These are phyloP conservation scores for Nakazawaea ishiwadae DNA, from an alignment of 805 yeast species.

Conservation along the genomic window DNA sequence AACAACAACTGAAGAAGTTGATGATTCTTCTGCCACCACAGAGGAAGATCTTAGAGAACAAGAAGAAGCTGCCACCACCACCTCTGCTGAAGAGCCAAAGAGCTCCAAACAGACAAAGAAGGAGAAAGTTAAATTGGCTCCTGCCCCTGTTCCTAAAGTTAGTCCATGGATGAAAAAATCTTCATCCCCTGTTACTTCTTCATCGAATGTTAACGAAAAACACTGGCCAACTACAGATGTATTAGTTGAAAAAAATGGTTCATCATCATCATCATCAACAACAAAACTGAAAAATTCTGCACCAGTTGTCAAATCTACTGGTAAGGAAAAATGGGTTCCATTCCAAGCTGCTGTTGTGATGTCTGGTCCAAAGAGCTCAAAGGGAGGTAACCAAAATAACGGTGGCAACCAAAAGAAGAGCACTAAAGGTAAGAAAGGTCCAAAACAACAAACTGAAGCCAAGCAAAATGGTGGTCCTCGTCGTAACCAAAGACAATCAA, in stretches of 20 bases:
- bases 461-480: slow-evolving; percentile 5
- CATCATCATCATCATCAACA: slow-evolving; percentile 18
- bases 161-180: slow-evolving; percentile 53
- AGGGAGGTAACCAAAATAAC: slow-evolving; percentile 9
- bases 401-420: slow-evolving; percentile 17
- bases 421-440: slow-evolving; percentile 14
- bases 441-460: slow-evolving; percentile 8
- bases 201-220: slow-evolving; percentile 20
- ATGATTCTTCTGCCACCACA: slow-evolving; percentile 10
- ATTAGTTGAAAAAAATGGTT: slow-evolving; percentile 19
- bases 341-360: slow-evolving; percentile 52
- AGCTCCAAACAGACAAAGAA: slow-evolving; percentile 17
- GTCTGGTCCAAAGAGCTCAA: slow-evolving; percentile 24
- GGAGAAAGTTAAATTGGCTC: slow-evolving; percentile 36
- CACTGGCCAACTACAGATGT: slow-evolving; percentile 33
- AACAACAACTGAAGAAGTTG: slow-evolving; percentile 19
- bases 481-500: slow-evolving; percentile 3
- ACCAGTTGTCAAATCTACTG: slow-evolving; percentile 24
- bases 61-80: slow-evolving; percentile 1
- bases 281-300: slow-evolving; percentile 16
- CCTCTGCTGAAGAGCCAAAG: background rate
- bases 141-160: slow-evolving; percentile 61
- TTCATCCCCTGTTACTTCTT: slow-evolving; percentile 21
- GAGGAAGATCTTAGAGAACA: slow-evolving; percentile 7
- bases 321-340: slow-evolving; percentile 73